Percentiles rank a stretch among this genome's conserved stretches.
These are phyloP conservation scores for Penicillium cataractarum DNA, from an alignment of 495 filamentous ascomycete species.

Conservation along the genomic window DNA sequence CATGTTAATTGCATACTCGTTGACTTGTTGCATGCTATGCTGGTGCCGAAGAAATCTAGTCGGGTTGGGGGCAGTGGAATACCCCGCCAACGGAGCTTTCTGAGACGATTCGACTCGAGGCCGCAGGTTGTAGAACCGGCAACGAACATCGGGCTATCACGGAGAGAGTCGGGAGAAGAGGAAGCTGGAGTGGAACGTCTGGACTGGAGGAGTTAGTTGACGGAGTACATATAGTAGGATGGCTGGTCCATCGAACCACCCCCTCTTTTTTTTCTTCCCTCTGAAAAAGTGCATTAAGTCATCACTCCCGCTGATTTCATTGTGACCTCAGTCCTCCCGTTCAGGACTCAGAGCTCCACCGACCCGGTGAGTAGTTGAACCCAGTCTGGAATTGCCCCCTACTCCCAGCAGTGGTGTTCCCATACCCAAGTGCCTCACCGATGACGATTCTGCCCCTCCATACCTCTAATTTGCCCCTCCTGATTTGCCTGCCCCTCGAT, in stretches of 20 bases:
- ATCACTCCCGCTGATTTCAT: constrained; percentile 26
- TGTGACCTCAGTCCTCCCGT: constrained; percentile 28
- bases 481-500: constrained; percentile 17
- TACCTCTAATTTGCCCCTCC: constrained; percentile 23
- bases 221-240: no score
- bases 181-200: not conserved
- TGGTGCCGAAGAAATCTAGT: not conserved
- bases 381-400: not conserved
- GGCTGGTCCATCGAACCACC: no score
- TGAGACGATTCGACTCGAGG: not conserved
- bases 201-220: no score
- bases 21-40: not conserved
- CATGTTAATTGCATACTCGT: not conserved
- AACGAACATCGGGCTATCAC: constrained; percentile 12
- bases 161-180: constrained; percentile 11
- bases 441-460: constrained; percentile 36
- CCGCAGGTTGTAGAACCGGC: not conserved
- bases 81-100: constrained; percentile 7
- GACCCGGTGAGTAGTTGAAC: constrained; percentile 29
- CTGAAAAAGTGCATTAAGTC: not conserved
- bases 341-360: constrained; percentile 13
- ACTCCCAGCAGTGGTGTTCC: not conserved
- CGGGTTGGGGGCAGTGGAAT: not conserved
- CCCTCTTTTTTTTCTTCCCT: not conserved
- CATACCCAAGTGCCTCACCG: constrained; percentile 21